These are phyloP conservation scores for Apodospora peruviana DNA, from an alignment of 495 filamentous ascomycete species.

Conservation along the genomic window DNA sequence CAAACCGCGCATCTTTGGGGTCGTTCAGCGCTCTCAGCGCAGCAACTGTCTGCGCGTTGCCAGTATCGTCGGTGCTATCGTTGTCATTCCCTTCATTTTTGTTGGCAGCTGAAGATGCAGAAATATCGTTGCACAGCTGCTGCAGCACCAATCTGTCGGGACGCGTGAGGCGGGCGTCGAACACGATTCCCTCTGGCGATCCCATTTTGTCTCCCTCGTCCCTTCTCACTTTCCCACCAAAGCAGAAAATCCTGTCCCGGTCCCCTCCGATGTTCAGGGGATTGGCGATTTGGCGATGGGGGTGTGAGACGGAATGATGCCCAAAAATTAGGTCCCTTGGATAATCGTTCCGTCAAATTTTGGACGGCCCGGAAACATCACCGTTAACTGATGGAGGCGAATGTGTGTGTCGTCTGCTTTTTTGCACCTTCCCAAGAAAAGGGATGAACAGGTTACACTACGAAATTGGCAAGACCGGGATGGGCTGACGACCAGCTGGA, in stretches of 20 bases:
- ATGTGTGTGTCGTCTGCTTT: not conserved
- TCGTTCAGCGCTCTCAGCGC: constrained; percentile 42
- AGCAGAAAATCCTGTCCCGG: too few relatives aligned
- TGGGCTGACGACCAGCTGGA: not conserved
- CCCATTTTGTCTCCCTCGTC: not conserved
- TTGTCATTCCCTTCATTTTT: too few relatives aligned
- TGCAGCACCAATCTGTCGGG: constrained; percentile 14
- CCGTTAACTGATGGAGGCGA: too few relatives aligned
- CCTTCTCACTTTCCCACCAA: too few relatives aligned
- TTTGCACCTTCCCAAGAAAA: too few relatives aligned
- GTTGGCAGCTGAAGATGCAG: not conserved
- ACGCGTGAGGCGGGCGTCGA: constrained; percentile 9
- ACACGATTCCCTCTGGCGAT: not conserved
- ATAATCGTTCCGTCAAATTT: too few relatives aligned
- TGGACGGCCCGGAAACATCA: too few relatives aligned
- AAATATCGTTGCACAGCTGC: constrained; percentile 8
- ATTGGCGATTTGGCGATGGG: too few relatives aligned
- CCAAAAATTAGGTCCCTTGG: too few relatives aligned
- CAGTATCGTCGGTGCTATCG: not conserved
- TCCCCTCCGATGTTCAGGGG: too few relatives aligned
- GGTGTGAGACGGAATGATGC: too few relatives aligned
- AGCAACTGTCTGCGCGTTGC: not conserved
- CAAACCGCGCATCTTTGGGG: constrained; percentile 28
- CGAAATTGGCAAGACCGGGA: not conserved
- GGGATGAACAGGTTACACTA: too few relatives aligned